phyloP scores from a whole-genome alignment of 2,329 filamentous ascomycete species.

The Fusarium protoensiforme region DNA sequence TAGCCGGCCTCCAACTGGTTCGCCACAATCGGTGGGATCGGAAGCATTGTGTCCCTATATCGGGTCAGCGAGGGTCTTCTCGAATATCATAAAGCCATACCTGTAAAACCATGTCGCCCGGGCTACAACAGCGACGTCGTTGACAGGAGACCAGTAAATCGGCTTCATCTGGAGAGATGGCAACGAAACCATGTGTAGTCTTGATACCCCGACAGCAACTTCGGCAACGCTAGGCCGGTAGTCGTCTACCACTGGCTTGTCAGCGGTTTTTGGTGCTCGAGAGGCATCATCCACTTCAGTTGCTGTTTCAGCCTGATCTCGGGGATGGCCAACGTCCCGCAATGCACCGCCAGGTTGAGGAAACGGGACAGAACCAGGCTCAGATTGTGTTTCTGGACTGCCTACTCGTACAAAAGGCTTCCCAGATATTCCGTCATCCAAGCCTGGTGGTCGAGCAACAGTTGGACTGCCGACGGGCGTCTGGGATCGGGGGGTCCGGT shows the following conservation, averaged over 20 bases:
- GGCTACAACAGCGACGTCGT: constrained; percentile 84
- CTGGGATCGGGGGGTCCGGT: constrained; percentile 33
- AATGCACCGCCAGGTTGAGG: constrained; percentile 1
- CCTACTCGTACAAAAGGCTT: constrained; percentile 64
- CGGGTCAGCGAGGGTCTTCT: constrained; percentile 27
- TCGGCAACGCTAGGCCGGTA: constrained; percentile 55
- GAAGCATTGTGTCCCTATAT: constrained; percentile 83
- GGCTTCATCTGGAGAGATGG: constrained; percentile 90
- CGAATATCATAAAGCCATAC: constrained; percentile 42
- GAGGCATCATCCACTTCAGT: constrained; percentile 11
- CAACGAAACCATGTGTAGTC: constrained; percentile 87
- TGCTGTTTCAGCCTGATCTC: constrained; percentile 4
- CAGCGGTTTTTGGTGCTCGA: constrained; percentile 9
- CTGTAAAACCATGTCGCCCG: constrained; percentile 98
- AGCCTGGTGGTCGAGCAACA: constrained; percentile 33
- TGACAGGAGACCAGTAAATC: constrained; percentile 96
- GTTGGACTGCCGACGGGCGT: constrained; percentile 38
- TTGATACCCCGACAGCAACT: constrained; percentile 88
- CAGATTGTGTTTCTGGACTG: constrained; percentile 45
- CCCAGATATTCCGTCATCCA: constrained; percentile 65
- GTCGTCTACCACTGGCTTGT: constrained; percentile 7
- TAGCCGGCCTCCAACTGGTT: constrained; percentile 96
- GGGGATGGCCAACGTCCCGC: constrained; percentile 7
- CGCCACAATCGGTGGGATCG: constrained; percentile 84
- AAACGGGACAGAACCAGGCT: constrained; percentile 21